Conservation (phyloP, 2,329 filamentous ascomycete genomes). For the Apiospora phragmitis region DNA sequence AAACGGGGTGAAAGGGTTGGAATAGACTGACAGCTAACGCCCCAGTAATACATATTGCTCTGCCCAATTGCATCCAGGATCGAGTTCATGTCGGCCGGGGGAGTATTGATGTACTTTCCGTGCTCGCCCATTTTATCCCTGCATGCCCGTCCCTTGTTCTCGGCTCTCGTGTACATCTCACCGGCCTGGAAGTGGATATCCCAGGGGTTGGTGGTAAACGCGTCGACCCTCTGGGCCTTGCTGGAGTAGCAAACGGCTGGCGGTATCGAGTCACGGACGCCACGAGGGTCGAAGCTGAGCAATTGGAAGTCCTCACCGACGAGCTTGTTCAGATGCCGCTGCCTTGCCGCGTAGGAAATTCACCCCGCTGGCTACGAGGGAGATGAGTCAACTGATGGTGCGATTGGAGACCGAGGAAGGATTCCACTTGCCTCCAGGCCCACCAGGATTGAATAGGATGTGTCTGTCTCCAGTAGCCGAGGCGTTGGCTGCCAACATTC, state of each 20-base stretch:
- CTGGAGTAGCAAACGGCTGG: too few relatives aligned
- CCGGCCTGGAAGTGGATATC: background rate
- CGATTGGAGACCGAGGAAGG: background rate
- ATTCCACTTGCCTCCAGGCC: background rate
- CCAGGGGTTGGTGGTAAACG: background rate
- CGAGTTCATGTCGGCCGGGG: slow-evolving; percentile 23
- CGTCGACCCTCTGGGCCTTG: too few relatives aligned
- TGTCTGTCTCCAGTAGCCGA: background rate
- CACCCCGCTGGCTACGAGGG: background rate
- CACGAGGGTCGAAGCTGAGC: background rate
- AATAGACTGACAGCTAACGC: slow-evolving; percentile 35
- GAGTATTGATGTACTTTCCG: slow-evolving; percentile 47
- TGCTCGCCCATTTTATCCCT: slow-evolving; percentile 45
- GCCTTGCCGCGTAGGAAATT: background rate
- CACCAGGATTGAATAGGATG: background rate
- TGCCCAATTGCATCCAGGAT: background rate
- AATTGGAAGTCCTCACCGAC: background rate
- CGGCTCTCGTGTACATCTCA: slow-evolving; percentile 41
- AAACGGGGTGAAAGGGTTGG: background rate
- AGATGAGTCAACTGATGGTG: background rate
- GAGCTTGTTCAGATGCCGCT: background rate
- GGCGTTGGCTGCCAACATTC: background rate
- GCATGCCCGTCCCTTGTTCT: slow-evolving; percentile 42
- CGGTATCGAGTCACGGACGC: background rate
- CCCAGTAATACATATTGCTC: slow-evolving; percentile 39